Evolutionary conservation across 1,284 basidiomycete species (phyloP), one percentile per base, ranked within the genome.

Genomic region (Rhodotorula glutinis): DNA sequence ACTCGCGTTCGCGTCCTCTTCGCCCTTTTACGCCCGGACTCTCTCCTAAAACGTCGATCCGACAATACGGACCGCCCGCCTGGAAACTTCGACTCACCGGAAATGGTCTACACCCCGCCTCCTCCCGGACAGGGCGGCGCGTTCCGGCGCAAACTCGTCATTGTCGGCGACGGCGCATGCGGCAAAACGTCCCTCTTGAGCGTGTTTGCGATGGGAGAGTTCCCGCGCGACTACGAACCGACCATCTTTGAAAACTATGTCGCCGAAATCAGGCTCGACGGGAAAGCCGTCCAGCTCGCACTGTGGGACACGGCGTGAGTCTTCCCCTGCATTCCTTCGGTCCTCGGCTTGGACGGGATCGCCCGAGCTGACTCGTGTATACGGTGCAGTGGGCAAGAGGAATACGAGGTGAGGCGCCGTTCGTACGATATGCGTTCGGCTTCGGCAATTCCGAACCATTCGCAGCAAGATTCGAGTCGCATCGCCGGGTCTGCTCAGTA

Each of bases 241-340:
- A 77, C 77, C n/a, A 75, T 76, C 51, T 70, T 72, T 38, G 75
- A 76, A 53, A 98, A 98, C 79, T 98, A 97, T 80, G 94, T 98
- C 68, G 94, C 95, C 55, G 95, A 98, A 82, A 96, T 98, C 77
- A 85, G 92, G 75, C 83, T 98, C 63, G 95, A 98, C 79, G 93
- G 93, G 73, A 98, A 98, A 80, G 91, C 93, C 52, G 90, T 98
- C 29, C 93, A 97, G 79, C 82, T 97, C 63, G 93, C 94, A 51
- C 81, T 97, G 46, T 97, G 94, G 94, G 94, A 97, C 84, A 97
- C 93, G 65, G 94, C 94, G 92, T 92, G 78, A 80, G 90, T 86
- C 38, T 25, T 13, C 40, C 21, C n/a, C 14, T 25, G 29, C 21
- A 33, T 23, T 11, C 44, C 43, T 51, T 52, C 43, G 49, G 40